Base-by-base conservation (phyloP, 2,329 filamentous ascomycete genomes). In the Colletotrichum salicis region DNA sequence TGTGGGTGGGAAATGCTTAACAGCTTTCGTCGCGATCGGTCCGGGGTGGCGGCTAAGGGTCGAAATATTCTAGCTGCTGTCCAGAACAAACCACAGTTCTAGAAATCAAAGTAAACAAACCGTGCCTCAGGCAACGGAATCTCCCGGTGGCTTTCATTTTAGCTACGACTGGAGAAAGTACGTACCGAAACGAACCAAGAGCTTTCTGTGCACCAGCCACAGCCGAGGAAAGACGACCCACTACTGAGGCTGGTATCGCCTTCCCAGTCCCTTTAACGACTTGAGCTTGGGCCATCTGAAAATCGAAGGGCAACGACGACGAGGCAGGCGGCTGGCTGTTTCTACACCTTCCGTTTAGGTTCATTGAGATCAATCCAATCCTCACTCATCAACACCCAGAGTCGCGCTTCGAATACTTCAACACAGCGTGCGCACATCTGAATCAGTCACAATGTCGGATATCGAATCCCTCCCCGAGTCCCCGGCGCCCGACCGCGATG, bases 371-470 rank as follows among this genome's bases (percentile, higher is more conserved):
- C 33, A 41, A 41, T 11, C 22, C 19, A 56, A 22, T 22, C 7
- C 33, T 24, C 51, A 8, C 24, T 22, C 31, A 56, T 15, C 48
- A 41, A 27, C 13, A 7, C 33, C 37, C 24, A 24, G n/a, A 60
- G 29, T 22, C 45, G 35, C 52, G 24, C 19, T 19, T 54, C 33
- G 11, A 7, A 55, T 31, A 22, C 13, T 6, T 5, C 64, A 3
- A n/a, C 31, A 35, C 11, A 15, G 15, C 33, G 19, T 19, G 37
- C 22, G 8, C 33, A 29, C 51, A 27, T 19, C 15, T 31, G 22
- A 11, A 24, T 55, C 59, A 33, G 69, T 69, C 74, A 75, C 51
- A 55, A 86, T 86, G 84, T 89, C 87, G 19, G 87, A 88, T 76
- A 78, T 76, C 73, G 84, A 82, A 64, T 87, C 86, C 5, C 78